Evolutionary conservation across 768 basidiomycete species (phyloP).

Genomic region (Kwoniella sp.): DNA sequence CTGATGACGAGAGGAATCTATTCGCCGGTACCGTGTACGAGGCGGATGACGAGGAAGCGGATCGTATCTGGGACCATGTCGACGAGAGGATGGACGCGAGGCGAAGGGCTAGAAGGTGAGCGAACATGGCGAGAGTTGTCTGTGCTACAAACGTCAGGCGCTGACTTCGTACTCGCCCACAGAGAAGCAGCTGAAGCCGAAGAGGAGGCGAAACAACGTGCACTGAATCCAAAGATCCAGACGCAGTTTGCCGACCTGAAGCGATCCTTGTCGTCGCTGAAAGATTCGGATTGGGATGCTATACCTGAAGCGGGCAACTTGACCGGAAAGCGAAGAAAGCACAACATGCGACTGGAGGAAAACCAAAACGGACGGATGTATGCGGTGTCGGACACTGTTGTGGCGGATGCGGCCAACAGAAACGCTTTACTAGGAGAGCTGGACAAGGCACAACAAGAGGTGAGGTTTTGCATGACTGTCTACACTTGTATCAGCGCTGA

Average conservation of each 20-base stretch:
- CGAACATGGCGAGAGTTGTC: not conserved
- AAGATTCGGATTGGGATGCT: constrained; percentile 88
- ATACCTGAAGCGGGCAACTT: constrained; percentile 96
- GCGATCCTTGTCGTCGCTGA: constrained; percentile 75
- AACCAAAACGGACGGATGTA: constrained; percentile 71
- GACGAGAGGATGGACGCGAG: constrained; percentile 86
- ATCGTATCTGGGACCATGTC: constrained; percentile 87
- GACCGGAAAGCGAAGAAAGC: constrained; percentile 78
- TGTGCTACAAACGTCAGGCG: not conserved
- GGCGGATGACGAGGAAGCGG: constrained; percentile 95
- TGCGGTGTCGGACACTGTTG: constrained; percentile 87
- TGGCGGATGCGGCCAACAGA: constrained; percentile 76
- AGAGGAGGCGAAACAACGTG: constrained; percentile 70
- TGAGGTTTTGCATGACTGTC: constrained; percentile 43
- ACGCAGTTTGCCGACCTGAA: constrained; percentile 95
- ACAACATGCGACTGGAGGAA: constrained; percentile 52
- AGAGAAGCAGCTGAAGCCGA: constrained; percentile 73
- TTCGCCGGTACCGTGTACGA: constrained; percentile 96
- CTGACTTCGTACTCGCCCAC: not conserved
- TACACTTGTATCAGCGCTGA: not conserved
- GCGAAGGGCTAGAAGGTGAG: constrained; percentile 71
- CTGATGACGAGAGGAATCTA: constrained; percentile 92
- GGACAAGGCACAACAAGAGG: constrained; percentile 72
- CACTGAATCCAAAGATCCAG: constrained; percentile 89
- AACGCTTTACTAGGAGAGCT: constrained; percentile 72